Evolutionary conservation across 805 yeast species (phyloP).

Genomic region (Candida suzukii): DNA sequence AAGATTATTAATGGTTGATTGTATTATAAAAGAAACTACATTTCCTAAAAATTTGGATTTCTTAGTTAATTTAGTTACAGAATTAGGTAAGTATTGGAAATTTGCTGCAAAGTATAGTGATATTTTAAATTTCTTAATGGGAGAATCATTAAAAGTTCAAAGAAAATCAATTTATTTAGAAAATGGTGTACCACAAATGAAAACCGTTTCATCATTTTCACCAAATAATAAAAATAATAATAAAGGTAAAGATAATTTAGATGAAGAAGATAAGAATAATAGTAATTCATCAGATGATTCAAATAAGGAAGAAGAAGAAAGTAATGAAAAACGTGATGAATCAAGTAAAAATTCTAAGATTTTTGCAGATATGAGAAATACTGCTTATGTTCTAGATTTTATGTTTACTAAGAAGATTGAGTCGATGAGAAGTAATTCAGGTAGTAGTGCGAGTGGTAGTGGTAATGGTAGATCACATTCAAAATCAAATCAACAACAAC

Average conservation of each 20-base stretch:
- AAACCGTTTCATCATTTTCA: too few relatives aligned
- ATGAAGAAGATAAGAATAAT: too few relatives aligned
- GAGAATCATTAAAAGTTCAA: constrained; percentile 12
- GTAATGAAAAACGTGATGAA: constrained; percentile 6
- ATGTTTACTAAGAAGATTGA: constrained; percentile 20
- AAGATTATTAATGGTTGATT: constrained; percentile 25
- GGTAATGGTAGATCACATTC: too few relatives aligned
- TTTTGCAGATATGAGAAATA: constrained; percentile 22
- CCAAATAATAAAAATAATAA: not conserved
- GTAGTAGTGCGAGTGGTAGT: not conserved
- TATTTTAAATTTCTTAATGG: constrained; percentile 18
- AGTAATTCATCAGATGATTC: constrained; percentile 6
- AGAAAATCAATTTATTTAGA: constrained; percentile 3
- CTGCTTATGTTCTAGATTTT: constrained; percentile 19
- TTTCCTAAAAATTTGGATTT: constrained; percentile 4
- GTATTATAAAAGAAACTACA: constrained; percentile 8
- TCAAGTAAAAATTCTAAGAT: constrained; percentile 24
- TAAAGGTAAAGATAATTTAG: too few relatives aligned
- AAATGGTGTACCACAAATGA: constrained; percentile 1
- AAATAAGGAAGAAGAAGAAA: constrained; percentile 15
- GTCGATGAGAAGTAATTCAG: constrained; percentile 2
- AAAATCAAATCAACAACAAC: not conserved
- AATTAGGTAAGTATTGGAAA: constrained; percentile 18
- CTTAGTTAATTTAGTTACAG: constrained; percentile 12
- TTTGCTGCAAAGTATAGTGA: constrained; percentile 18